Evolutionary conservation across 352 stramenopile species (phyloP), one percentile per base, ranked within the genome.

Genomic region (Halophytophthora polymorphica): DNA sequence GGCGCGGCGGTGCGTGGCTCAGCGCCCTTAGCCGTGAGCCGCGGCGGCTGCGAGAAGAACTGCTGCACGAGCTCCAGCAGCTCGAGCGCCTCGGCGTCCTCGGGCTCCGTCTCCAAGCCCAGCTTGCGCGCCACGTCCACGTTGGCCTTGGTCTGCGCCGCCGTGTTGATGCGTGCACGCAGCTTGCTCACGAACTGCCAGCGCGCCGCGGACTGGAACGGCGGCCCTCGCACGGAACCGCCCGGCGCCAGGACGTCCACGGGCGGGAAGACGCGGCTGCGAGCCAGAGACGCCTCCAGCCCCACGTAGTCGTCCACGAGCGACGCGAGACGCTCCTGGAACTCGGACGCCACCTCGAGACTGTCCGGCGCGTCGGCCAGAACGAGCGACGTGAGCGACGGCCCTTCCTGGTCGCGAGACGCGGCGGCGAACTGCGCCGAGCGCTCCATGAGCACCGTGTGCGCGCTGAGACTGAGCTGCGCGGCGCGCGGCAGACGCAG

Each of bases 391-490:
- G 82, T 88, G 21, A 93, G 69, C 17, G 82, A 90, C 13, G 64
- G 66, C 2, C 46, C 61, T 18, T 58, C 54, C 23, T 61, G 50
- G n/a, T 61, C 58, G n/a, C 58, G 57, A 1, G 51, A 54, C 10
- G 64, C 60, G 18, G 73, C 69, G 15, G 64, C 52, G 34, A 93
- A 86, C 45, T 78, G 75, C 33, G 75, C 81, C 40, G 82, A 93
- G 47, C 82, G 82, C 53, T 93, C 82, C 75, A 93, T 83, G 1
- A 93, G 57, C 14, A 90, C 69, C 2, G 77, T 61, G 42, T 90
- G 78, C 31, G 63, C 82, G 38, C 76, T 81, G 11, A 93, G 70
- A 51, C 73, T 89, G 28, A 81, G 63, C 55, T 82, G 71, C 29
- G 79, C 66, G 18, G 66, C 60, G 36, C 74, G 77, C 18, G 82